Evolutionary conservation across 2,329 filamentous ascomycete genomes (phyloP).

Genomic region (Colletotrichum sp.): DNA sequence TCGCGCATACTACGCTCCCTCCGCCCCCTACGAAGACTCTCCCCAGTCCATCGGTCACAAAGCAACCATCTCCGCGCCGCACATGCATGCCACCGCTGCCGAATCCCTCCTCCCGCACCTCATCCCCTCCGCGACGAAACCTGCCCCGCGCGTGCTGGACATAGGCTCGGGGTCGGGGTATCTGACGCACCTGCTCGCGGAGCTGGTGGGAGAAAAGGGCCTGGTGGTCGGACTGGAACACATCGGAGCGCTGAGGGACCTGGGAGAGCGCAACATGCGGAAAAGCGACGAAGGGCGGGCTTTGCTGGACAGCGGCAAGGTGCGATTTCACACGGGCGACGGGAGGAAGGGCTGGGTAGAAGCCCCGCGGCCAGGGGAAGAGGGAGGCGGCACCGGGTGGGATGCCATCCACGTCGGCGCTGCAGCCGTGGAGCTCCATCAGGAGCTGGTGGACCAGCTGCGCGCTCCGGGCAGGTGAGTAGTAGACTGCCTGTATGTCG

Average conservation of each 20-base stretch:
- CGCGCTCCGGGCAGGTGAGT: slow-evolving; percentile 72
- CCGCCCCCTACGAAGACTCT: slow-evolving; percentile 68
- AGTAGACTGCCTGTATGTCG: not conserved
- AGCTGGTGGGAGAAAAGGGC: slow-evolving; percentile 64
- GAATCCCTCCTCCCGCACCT: slow-evolving; percentile 54
- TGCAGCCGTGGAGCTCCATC: slow-evolving; percentile 76
- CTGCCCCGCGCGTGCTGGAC: slow-evolving; percentile 66
- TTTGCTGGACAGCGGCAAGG: slow-evolving; percentile 68
- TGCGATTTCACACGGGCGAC: slow-evolving; percentile 78
- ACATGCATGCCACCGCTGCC: slow-evolving; percentile 64
- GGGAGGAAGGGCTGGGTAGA: slow-evolving; percentile 70
- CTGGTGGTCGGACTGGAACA: slow-evolving; percentile 78
- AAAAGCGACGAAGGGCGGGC: slow-evolving; percentile 63
- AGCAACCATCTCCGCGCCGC: slow-evolving; percentile 64
- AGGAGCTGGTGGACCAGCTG: slow-evolving; percentile 77
- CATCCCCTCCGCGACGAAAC: slow-evolving; percentile 35
- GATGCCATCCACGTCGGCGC: slow-evolving; percentile 97
- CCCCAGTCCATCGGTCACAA: slow-evolving; percentile 60
- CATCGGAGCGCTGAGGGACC: slow-evolving; percentile 65
- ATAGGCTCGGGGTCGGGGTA: slow-evolving; percentile 82
- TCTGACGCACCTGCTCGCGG: slow-evolving; percentile 85
- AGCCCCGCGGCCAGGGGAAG: slow-evolving; percentile 44
- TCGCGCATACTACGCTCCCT: slow-evolving; percentile 81
- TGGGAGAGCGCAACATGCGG: slow-evolving; percentile 69
- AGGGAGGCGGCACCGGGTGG: slow-evolving; percentile 65